phyloP scores from a whole-genome alignment of 2,329 filamentous ascomycete species.

The Ciborinia camelliae region DNA sequence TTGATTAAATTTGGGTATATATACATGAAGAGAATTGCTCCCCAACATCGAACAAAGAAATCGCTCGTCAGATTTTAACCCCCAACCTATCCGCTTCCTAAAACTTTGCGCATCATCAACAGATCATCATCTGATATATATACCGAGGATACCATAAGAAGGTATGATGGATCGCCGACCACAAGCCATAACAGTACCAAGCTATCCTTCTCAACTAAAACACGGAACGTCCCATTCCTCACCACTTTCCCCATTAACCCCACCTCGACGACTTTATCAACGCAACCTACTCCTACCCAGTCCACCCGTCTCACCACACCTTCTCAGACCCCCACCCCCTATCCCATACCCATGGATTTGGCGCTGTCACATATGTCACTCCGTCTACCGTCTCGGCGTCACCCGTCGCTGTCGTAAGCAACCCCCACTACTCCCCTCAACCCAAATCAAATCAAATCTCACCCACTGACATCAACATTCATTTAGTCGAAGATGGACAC shows the following conservation, averaged over 20 bases:
- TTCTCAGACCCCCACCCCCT: slow-evolving; percentile 29
- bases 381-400: slow-evolving; percentile 35
- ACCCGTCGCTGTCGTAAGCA: slow-evolving; percentile 37
- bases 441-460: background rate
- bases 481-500: slow-evolving; percentile 28
- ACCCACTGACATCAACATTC: background rate
- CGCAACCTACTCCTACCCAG: slow-evolving; percentile 16
- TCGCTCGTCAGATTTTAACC: background rate
- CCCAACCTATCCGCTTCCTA: background rate
- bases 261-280: slow-evolving; percentile 15
- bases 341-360: slow-evolving; percentile 38
- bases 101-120: background rate
- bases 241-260: slow-evolving; percentile 15
- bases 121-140: background rate
- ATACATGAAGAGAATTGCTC: too few relatives aligned
- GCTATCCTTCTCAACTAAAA: slow-evolving; percentile 2
- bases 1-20: too few relatives aligned
- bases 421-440: background rate
- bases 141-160: background rate
- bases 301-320: slow-evolving; percentile 10
- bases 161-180: slow-evolving; percentile 15
- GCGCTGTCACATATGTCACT: slow-evolving; percentile 38
- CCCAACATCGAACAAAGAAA: slow-evolving; percentile 4
- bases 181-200: slow-evolving; percentile 2
- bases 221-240: slow-evolving; percentile 9